These are phyloP conservation scores for Cytospora mali DNA, from an alignment of 2,329 filamentous ascomycete species.

Conservation along the genomic window DNA sequence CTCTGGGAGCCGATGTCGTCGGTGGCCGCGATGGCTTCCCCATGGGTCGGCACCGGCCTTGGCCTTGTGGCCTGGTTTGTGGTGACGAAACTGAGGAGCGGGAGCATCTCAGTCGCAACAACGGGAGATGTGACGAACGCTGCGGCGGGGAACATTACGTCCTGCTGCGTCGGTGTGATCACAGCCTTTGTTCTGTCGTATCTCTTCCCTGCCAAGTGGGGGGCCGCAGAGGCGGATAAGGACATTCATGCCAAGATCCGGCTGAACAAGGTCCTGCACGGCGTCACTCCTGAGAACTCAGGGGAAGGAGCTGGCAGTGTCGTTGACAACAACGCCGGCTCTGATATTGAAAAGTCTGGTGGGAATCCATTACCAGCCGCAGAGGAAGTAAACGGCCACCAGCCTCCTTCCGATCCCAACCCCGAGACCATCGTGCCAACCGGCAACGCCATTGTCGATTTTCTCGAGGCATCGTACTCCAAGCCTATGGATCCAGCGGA, in stretches of 20 bases:
- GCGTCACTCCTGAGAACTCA: conserved; percentile 24
- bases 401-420: conserved; percentile 30
- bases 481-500: conserved; percentile 44
- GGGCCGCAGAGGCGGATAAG: conserved; percentile 26
- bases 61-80: conserved; percentile 44
- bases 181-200: conserved; percentile 39
- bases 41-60: conserved; percentile 39
- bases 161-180: conserved; percentile 40
- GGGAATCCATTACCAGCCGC: not conserved
- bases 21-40: conserved; percentile 38
- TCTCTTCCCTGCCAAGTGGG: conserved; percentile 38
- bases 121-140: conserved; percentile 43
- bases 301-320: not conserved
- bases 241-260: conserved; percentile 33
- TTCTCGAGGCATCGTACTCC: conserved; percentile 43
- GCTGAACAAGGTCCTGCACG: conserved; percentile 36
- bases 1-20: conserved; percentile 45
- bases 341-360: conserved; percentile 26
- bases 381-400: not conserved
- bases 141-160: conserved; percentile 42
- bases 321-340: not conserved
- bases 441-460: conserved; percentile 46
- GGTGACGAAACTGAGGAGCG: conserved; percentile 39
- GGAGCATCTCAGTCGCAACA: conserved; percentile 39
- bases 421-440: conserved; percentile 36